These are phyloP conservation scores for Pleurotus cornucopiae DNA, from an alignment of 768 basidiomycete species.

Conservation along the genomic window DNA sequence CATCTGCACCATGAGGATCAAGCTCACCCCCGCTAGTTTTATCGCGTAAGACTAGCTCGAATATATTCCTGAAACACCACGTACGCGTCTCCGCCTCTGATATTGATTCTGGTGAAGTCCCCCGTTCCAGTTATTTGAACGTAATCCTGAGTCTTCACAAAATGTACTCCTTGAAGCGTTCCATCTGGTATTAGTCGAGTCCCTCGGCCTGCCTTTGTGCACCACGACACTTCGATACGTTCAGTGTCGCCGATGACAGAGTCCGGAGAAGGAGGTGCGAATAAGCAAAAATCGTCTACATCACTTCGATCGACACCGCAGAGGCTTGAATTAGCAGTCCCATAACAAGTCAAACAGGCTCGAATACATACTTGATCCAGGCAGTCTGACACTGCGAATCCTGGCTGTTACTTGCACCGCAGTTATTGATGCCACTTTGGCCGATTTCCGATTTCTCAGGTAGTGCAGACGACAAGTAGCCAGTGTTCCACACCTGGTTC, in stretches of 20 bases:
- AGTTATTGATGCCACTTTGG: slow-evolving; percentile 65
- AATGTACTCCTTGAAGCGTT: slow-evolving; percentile 23
- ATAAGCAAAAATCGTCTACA: not conserved
- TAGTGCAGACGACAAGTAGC: slow-evolving; percentile 37
- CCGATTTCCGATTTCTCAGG: slow-evolving; percentile 51
- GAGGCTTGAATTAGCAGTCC: no score
- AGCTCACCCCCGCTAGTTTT: slow-evolving; percentile 25
- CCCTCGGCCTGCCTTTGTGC: slow-evolving; percentile 36
- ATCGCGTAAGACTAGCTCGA: no score
- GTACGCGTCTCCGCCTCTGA: slow-evolving; percentile 42
- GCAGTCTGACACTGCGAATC: slow-evolving; percentile 67
- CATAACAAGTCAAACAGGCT: no score
- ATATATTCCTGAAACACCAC: not conserved
- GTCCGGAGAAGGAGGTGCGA: not conserved
- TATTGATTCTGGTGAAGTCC: slow-evolving; percentile 56
- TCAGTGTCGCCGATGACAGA: slow-evolving; percentile 6
- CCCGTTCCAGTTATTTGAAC: slow-evolving; percentile 58
- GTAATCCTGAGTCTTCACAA: slow-evolving; percentile 57
- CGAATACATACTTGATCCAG: slow-evolving; percentile 51
- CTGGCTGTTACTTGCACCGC: slow-evolving; percentile 54
- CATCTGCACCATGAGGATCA: slow-evolving; percentile 53
- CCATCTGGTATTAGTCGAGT: slow-evolving; percentile 41
- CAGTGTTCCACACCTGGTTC: slow-evolving; percentile 37
- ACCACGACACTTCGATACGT: slow-evolving; percentile 26
- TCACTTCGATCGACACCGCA: not conserved